Percentiles rank a stretch among this genome's conserved stretches.
Evolutionary conservation across 441 rosid species (phyloP).

Genomic region (Euphorbia celastroides): DNA sequence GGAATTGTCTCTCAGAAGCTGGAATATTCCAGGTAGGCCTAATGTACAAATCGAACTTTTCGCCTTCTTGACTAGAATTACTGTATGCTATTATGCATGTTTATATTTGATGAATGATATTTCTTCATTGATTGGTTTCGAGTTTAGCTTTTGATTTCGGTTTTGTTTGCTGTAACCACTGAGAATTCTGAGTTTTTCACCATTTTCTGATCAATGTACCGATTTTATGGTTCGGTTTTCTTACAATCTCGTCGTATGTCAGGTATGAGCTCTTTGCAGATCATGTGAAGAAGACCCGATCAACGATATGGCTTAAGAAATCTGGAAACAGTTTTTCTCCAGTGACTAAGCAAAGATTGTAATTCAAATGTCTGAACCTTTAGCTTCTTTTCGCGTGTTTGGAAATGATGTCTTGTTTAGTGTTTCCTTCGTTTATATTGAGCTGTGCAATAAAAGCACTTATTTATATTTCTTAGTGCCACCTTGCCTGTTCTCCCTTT

Average conservation of each 20-base stretch:
- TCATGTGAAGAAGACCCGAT: constrained; percentile 64
- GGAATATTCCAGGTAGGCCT: constrained; percentile 61
- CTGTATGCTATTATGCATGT: neutral
- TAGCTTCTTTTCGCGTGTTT: no score
- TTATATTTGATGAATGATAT: neutral
- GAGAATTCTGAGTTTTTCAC: neutral
- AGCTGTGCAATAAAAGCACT: neutral
- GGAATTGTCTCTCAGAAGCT: constrained; percentile 80
- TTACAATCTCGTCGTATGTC: constrained; percentile 22
- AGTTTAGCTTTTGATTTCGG: neutral
- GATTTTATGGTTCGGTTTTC: neutral
- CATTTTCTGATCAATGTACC: neutral
- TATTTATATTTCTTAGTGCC: neutral
- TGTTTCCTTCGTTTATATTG: neutral
- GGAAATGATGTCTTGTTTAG: neutral
- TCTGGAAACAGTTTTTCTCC: constrained; percentile 30
- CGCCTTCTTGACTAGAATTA: neutral
- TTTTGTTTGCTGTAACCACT: neutral
- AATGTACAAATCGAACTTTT: constrained; percentile 4
- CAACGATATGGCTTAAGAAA: constrained; percentile 46
- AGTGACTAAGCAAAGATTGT: constrained; percentile 27
- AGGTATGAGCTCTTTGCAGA: constrained; percentile 78
- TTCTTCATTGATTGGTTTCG: neutral
- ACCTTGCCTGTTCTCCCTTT: neutral
- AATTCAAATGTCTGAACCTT: no score